Evolutionary conservation across 2,329 filamentous ascomycete species (phyloP), one percentile per base, ranked within the genome.

Genomic region (Sordariomycetes sp.): DNA sequence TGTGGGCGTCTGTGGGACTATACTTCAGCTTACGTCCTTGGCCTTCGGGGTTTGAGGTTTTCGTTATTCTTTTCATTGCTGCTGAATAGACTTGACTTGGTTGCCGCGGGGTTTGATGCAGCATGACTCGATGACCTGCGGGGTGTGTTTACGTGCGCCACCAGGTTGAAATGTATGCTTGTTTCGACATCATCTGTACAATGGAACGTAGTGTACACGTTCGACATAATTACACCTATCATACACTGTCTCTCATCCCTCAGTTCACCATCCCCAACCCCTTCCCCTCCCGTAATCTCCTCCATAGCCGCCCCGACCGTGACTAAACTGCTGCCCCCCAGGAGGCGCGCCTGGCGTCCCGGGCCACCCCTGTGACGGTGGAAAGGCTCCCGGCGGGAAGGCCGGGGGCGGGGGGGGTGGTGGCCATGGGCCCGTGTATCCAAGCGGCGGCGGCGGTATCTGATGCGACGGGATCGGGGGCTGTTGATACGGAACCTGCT

Each of bases 341-440:
- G 60, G 58, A 20, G 59, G 59, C 10, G 46, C 51, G 3, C 62
- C 58, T 5, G 59, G 28, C 4, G 4, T 32, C 28, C 28, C 58
- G 22, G 60, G 66, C 70, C 69, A 71, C 53, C 58, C 62, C 57
- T 64, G 61, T 8, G 28, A 32, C 28, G 4, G 28, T 34, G 63
- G 58, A 58, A 57, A 55, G 25, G 59, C 60, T 7, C 60, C 55
- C 20, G 46, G 46, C 46, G 5, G 46, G 11, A 50, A 61, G 25
- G 67, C 67, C 1, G 68, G 70, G 0, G 68, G 69, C 1, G 67
- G 69, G 6, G 74, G 72, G 8, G 72, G 71, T 3, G 71, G 69
- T 8, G 70, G 74, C 74, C 76, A 78, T 12, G 70, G 68, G 2
- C 74, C 74, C 54, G 70, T 68, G 56, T 72, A 76, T 24, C 46